phyloP scores from a whole-genome alignment of 345 rosid genomes.

The Boechera retrofracta region DNA sequence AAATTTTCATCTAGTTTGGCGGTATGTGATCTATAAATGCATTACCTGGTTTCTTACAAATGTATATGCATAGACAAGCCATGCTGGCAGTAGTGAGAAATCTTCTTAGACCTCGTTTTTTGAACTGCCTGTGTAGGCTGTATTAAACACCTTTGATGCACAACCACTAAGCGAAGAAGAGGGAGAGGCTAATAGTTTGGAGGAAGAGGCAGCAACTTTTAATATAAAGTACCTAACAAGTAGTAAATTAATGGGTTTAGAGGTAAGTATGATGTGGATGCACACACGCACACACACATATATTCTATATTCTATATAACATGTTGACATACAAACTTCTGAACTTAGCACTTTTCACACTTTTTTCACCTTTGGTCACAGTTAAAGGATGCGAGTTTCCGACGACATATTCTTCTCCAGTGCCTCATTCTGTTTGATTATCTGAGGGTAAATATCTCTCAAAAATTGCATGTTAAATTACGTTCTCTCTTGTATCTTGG shows the following conservation, averaged over 20 bases:
- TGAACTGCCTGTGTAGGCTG: constrained; percentile 64
- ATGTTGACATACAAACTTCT: constrained; percentile 27
- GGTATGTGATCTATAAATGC: constrained; percentile 51
- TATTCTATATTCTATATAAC: background rate
- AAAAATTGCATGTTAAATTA: constrained; percentile 18
- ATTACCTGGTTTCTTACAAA: constrained; percentile 7
- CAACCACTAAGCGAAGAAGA: constrained; percentile 98
- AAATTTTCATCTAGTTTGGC: constrained; percentile 77
- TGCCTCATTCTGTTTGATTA: constrained; percentile 94
- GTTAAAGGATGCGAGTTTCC: constrained; percentile 97
- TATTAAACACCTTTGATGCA: constrained; percentile 88
- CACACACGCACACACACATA: background rate
- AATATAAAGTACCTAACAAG: constrained; percentile 96
- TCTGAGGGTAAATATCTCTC: constrained; percentile 67
- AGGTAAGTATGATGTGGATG: constrained; percentile 54
- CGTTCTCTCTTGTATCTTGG: constrained; percentile 16
- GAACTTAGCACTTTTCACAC: constrained; percentile 25
- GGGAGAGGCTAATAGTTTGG: constrained; percentile 88
- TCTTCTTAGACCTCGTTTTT: constrained; percentile 23
- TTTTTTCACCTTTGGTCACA: constrained; percentile 45
- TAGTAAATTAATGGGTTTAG: constrained; percentile 98
- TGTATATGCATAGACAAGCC: constrained; percentile 30
- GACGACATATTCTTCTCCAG: constrained; percentile 95
- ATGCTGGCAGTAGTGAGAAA: background rate
- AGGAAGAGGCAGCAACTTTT: constrained; percentile 92